Conservation (phyloP, 352 stramenopile species). For the Globisporangium cystogenes region DNA sequence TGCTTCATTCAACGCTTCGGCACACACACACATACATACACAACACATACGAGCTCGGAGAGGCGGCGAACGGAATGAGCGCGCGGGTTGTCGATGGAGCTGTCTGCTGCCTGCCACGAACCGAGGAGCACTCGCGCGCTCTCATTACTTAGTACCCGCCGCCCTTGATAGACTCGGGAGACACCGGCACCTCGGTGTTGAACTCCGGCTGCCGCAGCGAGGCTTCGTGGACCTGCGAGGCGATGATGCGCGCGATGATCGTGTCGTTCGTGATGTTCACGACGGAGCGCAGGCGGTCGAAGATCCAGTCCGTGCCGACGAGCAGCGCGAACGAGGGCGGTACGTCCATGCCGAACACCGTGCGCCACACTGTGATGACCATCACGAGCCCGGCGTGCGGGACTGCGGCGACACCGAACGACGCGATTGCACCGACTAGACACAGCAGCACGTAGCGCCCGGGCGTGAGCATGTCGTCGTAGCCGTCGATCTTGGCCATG, state of each 20-base stretch:
- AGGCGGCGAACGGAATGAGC: background rate
- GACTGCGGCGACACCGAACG: constrained; percentile 59
- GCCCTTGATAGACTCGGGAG: background rate
- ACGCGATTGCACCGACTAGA: constrained; percentile 57
- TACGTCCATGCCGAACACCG: constrained; percentile 56
- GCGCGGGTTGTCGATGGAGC: background rate
- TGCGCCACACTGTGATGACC: constrained; percentile 72
- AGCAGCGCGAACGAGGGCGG: constrained; percentile 59
- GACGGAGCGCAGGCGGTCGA: constrained; percentile 60
- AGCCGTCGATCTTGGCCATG: constrained; percentile 55
- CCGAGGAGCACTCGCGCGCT: background rate
- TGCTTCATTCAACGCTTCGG: too few species aligned
- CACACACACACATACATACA: background rate
- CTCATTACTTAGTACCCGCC: background rate
- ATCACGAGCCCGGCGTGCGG: constrained; percentile 68
- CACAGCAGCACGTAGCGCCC: constrained; percentile 52
- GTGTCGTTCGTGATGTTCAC: constrained; percentile 84
- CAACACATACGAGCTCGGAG: too few species aligned
- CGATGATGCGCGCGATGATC: constrained; percentile 71
- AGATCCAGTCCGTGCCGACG: constrained; percentile 66
- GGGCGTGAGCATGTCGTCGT: constrained; percentile 39
- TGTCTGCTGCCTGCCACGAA: background rate
- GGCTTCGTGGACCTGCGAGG: constrained; percentile 51
- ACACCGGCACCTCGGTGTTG: background rate
- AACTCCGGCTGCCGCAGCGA: background rate